Evolutionary conservation across 441 rosid genomes (phyloP).

Genomic region (Populus hybrid): DNA sequence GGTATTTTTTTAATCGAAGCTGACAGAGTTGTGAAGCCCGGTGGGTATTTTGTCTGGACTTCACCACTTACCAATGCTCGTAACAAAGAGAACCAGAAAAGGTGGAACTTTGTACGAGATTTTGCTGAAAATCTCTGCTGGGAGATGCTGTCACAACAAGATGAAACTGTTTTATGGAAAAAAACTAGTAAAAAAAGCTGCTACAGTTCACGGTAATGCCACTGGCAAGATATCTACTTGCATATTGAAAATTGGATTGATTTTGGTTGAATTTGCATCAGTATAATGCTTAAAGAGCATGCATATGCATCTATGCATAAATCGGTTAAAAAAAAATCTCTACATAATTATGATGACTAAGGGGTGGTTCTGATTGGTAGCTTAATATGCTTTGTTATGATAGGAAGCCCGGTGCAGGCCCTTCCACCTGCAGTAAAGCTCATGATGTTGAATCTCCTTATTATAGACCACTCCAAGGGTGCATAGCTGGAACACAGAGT

Average conservation of each 20-base stretch:
- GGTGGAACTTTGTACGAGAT: slow-evolving; percentile 69
- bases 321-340: too few species aligned
- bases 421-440: slow-evolving; percentile 71
- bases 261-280: neutral
- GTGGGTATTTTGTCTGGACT: slow-evolving; percentile 96
- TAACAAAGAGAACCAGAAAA: slow-evolving; percentile 58
- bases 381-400: slow-evolving; percentile 22
- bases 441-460: slow-evolving; percentile 90
- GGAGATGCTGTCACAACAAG: slow-evolving; percentile 90
- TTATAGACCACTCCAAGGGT: slow-evolving; percentile 78
- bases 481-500: slow-evolving; percentile 84
- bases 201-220: slow-evolving; percentile 68
- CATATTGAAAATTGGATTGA: neutral
- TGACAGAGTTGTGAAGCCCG: slow-evolving; percentile 84
- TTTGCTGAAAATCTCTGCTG: slow-evolving; percentile 83
- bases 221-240: slow-evolving; percentile 8
- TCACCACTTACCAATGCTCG: slow-evolving; percentile 74
- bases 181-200: slow-evolving; percentile 80
- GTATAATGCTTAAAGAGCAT: neutral
- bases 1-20: slow-evolving; percentile 77
- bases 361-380: slow-evolving; percentile 15
- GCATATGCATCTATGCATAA: neutral
- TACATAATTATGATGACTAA: neutral
- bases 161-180: slow-evolving; percentile 94
- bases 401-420: slow-evolving; percentile 82